phyloP scores from a whole-genome alignment of 164 flowering plant species.

The Macadamia tetraphylla region DNA sequence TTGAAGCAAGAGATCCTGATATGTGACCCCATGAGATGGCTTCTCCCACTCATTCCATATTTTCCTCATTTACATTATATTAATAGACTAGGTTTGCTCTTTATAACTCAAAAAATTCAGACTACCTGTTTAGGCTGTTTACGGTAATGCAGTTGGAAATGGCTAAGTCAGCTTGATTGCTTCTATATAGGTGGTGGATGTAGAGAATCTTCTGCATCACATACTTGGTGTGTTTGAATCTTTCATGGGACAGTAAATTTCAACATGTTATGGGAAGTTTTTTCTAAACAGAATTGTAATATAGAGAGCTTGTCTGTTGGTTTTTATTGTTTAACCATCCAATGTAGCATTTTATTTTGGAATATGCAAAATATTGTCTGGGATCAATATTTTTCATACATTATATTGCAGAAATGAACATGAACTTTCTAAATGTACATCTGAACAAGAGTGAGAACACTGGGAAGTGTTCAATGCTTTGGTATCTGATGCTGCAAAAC shows the following conservation, averaged over 20 bases:
- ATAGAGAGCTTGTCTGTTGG: too few species aligned
- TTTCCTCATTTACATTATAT: too few species aligned
- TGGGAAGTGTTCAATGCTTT: constrained; percentile 39
- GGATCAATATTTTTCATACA: not conserved
- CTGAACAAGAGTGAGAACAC: constrained; percentile 26
- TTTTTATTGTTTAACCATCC: too few species aligned
- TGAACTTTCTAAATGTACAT: constrained; percentile 9
- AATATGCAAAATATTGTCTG: too few species aligned
- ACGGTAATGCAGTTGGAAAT: not conserved
- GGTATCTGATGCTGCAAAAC: constrained; percentile 60
- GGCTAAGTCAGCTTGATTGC: not conserved
- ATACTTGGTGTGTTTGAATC: constrained; percentile 54
- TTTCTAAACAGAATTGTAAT: too few species aligned
- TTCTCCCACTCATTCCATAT: too few species aligned
- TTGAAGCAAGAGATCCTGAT: too few species aligned
- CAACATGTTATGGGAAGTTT: not conserved
- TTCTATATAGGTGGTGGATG: constrained; percentile 46
- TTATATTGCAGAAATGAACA: constrained; percentile 31
- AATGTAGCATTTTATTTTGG: too few species aligned
- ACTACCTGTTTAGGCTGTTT: not conserved
- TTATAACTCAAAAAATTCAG: too few species aligned
- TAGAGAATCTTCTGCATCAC: constrained; percentile 61
- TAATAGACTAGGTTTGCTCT: too few species aligned
- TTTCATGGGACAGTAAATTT: constrained; percentile 36
- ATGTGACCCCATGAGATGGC: too few species aligned